A percentile compares a stretch with the other conserved stretches of the same genome.
These are phyloP conservation scores for Apiotrichum mycotoxinovorans DNA, from an alignment of 1,284 basidiomycete species.

Conservation along the genomic window DNA sequence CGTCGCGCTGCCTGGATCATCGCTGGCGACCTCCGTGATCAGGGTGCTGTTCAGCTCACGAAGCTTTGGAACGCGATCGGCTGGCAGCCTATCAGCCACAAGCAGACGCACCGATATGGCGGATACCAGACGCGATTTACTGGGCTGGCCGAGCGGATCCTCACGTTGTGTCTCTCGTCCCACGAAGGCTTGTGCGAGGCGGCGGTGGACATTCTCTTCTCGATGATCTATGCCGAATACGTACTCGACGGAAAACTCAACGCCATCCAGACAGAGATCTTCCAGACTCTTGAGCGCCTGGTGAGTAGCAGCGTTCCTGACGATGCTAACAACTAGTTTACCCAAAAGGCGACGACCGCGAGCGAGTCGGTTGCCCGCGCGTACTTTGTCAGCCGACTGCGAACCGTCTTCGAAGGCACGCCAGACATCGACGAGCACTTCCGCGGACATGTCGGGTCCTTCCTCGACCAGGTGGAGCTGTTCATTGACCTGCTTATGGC, in stretches of 20 bases:
- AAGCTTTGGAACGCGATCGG: constrained; percentile 85
- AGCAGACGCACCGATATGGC: constrained; percentile 13
- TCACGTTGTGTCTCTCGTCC: constrained; percentile 89
- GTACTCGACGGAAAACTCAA: constrained; percentile 75
- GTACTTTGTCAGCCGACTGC: constrained; percentile 90
- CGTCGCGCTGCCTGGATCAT: constrained; percentile 92
- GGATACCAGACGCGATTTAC: constrained; percentile 76
- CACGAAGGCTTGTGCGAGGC: constrained; percentile 87
- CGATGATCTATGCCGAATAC: constrained; percentile 93
- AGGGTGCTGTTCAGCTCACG: constrained; percentile 79
- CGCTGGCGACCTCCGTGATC: constrained; percentile 88
- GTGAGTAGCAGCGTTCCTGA: constrained; percentile 20
- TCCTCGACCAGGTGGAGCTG: constrained; percentile 84
- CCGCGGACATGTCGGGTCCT: constrained; percentile 69
- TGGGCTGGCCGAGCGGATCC: constrained; percentile 82
- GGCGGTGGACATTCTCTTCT: constrained; percentile 87
- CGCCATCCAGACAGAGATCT: constrained; percentile 88
- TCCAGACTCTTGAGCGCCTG: constrained; percentile 81
- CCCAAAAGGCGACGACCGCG: constrained; percentile 20
- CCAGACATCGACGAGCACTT: constrained; percentile 75
- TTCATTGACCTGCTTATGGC: constrained; percentile 92
- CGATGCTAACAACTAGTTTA: constrained; percentile 26
- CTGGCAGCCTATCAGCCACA: constrained; percentile 53
- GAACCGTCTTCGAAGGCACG: constrained; percentile 72
- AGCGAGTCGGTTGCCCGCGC: constrained; percentile 66